Evolutionary conservation across 2,329 filamentous ascomycete species (phyloP), one percentile per base, ranked within the genome.

Genomic region (Botryosphaeria dothidea): DNA sequence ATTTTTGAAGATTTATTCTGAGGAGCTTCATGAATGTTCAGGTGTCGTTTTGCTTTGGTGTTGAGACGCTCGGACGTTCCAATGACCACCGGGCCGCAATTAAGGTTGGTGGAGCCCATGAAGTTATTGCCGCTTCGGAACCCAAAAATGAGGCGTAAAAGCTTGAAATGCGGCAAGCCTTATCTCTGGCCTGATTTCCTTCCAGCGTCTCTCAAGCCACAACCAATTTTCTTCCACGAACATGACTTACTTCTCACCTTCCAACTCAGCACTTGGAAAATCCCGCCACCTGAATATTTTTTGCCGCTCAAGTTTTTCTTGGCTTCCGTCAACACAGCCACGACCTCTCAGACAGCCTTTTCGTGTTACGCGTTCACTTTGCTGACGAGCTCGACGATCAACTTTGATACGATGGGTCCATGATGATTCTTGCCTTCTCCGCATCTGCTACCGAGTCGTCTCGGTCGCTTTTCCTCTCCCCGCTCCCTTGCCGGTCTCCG

Each of bases 381-480:
- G 46, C 15, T 29, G 46, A 49, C 23, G 25, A 49, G 11, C 52
- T 41, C 52, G 17, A 41, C 36, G 52, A 43, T 43, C 31, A 23
- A 57, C 34, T n/a, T n/a, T 36, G 31, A 43, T 25, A 57, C 52
- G 27, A 57, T 57, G 36, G 52, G 36, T 23, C 36, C 36, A 23
- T 27, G 52, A 57, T 57, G 52, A 57, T 57, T 19, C 34, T 43
- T 43, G 8, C 54, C 54, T 43, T 58, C 36, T 58, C 54, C 38
- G 54, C 54, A 45, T 19, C 19, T 27, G 15, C 21, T 57, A 25
- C 19, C 51, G 51, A 41, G 17, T 23, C 19, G 8, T 25, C 21
- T 38, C 36, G 52, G 52, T 19, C 38, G 36, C 19, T 21, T 25
- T 45, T 27, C 46, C 23, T 29, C 21, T 49, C 46, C 46, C 46